Conservation (phyloP, 345 rosid genomes). For the Arabidopsis suecica region DNA sequence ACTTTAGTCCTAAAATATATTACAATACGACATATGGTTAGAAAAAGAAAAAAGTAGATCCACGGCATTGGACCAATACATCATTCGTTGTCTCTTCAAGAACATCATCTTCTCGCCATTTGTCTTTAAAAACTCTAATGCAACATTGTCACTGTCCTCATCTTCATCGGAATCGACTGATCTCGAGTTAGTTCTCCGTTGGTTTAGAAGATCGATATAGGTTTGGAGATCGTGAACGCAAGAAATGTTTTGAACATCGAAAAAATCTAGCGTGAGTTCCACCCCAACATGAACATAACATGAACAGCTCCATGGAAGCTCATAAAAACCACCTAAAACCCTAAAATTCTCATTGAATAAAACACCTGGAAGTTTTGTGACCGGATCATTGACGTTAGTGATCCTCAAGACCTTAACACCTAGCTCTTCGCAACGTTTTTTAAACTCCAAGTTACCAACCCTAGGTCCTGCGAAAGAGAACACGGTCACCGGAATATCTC, state of each 20-base stretch:
- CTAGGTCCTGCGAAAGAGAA: constrained; percentile 90
- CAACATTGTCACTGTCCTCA: not conserved
- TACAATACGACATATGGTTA: constrained; percentile 39
- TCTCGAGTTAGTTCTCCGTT: constrained; percentile 33
- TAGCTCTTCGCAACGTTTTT: constrained; percentile 74
- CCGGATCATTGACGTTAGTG: constrained; percentile 74
- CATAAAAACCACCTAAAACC: constrained; percentile 64
- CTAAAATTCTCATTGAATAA: constrained; percentile 75
- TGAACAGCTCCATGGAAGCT: constrained; percentile 80
- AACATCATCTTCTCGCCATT: constrained; percentile 42
- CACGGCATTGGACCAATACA: constrained; percentile 54
- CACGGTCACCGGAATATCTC: constrained; percentile 57
- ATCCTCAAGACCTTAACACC: constrained; percentile 78
- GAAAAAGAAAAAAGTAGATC: constrained; percentile 50
- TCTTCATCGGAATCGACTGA: constrained; percentile 19
- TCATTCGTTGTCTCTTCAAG: constrained; percentile 19
- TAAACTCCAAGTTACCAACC: constrained; percentile 79
- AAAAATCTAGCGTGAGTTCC: constrained; percentile 66
- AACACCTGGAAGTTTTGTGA: constrained; percentile 82
- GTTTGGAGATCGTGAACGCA: constrained; percentile 76
- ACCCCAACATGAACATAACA: constrained; percentile 83
- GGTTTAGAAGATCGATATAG: constrained; percentile 59
- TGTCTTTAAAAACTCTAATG: constrained; percentile 37
- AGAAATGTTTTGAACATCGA: constrained; percentile 70
- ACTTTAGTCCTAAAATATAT: constrained; percentile 31